Evolutionary conservation across 768 basidiomycete species (phyloP), one percentile per base, ranked within the genome.

Genomic region (Xanthoconium purpureum): DNA sequence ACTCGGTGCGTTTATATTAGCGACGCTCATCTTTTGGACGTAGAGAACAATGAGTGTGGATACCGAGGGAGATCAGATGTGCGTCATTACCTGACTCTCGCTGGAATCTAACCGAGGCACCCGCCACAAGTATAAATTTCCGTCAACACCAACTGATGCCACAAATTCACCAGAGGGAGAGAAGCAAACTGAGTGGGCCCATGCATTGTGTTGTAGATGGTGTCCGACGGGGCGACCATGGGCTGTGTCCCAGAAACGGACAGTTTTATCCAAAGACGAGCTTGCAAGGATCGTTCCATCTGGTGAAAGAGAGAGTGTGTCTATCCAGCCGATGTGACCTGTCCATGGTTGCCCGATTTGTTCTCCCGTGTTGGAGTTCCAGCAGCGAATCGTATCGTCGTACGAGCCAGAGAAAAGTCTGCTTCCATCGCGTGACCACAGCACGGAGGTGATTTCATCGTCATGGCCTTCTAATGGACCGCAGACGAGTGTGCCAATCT

Each of bases 361-460:
- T 14, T 40, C 18, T 18, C 54, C 55, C 3, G 60, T 59, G 0
- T 13, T 0, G 4, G 44, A 28, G 7, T 53, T 28, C 60, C 64
- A 65, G 20, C 55, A 53, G 6, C 53, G 53, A 44, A 65, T 65
- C 0, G 52, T 53, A 1, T 32, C 8, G 17, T 57, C 52, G 0
- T 8, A 0, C 0, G 49, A 52, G 2, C 12, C 46, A 28, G 58
- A 57, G 28, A 56, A 57, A 29, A 64, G 42, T 3, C 24, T n/a
- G 3, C 12, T 50, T 5, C 53, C 49, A 4, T 60, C 62, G 9
- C 5, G 52, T 14, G 58, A 45, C 63, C 61, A 63, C 1, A 53
- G 43, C 3, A 61, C 6, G 11, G 7, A 35, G 6, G 1, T 3
- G 12, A 35, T 12, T 5, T 5, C 2, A 3, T 15, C 11, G 14